phyloP scores from a whole-genome alignment of 768 basidiomycete species.

The Hygrocybe punicea region DNA sequence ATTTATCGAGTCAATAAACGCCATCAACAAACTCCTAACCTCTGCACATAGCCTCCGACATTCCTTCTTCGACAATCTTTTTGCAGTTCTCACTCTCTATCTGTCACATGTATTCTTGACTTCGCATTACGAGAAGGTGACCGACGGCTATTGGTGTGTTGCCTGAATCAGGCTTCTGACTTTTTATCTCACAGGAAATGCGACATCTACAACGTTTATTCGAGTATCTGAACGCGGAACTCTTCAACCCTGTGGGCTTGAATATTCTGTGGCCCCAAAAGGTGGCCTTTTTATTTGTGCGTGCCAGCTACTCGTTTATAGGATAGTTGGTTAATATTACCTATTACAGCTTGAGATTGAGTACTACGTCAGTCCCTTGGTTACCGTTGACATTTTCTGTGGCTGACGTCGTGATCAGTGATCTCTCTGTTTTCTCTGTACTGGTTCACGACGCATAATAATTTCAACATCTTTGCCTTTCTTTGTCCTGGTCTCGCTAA shows the following conservation, averaged over 20 bases:
- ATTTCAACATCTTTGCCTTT: too few relatives aligned
- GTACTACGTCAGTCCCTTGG: conserved; percentile 68
- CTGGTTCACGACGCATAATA: background rate
- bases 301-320: conserved; percentile 35
- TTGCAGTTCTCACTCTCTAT: conserved; percentile 80
- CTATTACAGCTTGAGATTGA: conserved; percentile 82
- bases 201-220: conserved; percentile 57
- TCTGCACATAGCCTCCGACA: conserved; percentile 76
- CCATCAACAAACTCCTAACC: conserved; percentile 84
- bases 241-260: conserved; percentile 85
- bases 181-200: conserved; percentile 62
- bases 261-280: conserved; percentile 82
- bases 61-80: conserved; percentile 71
- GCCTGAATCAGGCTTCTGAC: background rate
- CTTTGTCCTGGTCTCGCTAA: too few relatives aligned
- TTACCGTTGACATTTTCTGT: conserved; percentile 1
- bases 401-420: conserved; percentile 19
- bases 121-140: conserved; percentile 81
- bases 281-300: conserved; percentile 88
- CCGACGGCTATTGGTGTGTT: conserved; percentile 7
- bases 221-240: conserved; percentile 59
- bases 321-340: conserved; percentile 8
- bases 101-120: conserved; percentile 63
- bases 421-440: conserved; percentile 1
- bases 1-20: conserved; percentile 86